Conservation (phyloP, 768 basidiomycete species). For the Cyathus striatus region DNA sequence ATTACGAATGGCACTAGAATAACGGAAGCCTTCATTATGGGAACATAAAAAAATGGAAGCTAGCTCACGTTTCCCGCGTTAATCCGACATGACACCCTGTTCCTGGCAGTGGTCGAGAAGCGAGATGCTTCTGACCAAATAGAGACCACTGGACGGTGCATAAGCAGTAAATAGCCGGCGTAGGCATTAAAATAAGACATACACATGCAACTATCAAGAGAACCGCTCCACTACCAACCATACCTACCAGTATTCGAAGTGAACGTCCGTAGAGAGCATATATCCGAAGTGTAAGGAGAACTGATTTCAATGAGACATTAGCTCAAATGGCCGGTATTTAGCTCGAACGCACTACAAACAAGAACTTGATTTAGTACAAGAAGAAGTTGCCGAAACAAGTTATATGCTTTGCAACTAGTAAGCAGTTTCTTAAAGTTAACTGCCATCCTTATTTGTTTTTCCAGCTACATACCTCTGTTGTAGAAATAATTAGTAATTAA, state of each 20-base stretch:
- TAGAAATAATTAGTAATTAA: constrained; percentile 1
- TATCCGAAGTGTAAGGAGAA: constrained; percentile 40
- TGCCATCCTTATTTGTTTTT: constrained; percentile 3
- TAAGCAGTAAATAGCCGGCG: background rate
- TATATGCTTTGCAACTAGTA: constrained; percentile 34
- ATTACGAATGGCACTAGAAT: constrained; percentile 12
- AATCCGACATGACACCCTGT: constrained; percentile 31
- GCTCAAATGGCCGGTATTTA: background rate
- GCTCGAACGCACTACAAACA: constrained; percentile 33
- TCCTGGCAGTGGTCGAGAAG: constrained; percentile 11
- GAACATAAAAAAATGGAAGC: background rate
- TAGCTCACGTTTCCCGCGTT: constrained; percentile 22
- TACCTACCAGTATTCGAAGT: constrained; percentile 24
- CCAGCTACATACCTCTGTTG: constrained; percentile 8
- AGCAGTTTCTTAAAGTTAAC: constrained; percentile 1
- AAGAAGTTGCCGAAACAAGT: constrained; percentile 33
- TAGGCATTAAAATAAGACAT: constrained; percentile 1
- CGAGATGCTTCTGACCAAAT: constrained; percentile 28
- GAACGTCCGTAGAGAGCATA: constrained; percentile 45
- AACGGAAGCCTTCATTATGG: background rate
- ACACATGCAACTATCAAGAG: constrained; percentile 30
- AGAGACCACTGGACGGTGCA: constrained; percentile 32
- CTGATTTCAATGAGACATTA: constrained; percentile 13
- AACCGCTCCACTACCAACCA: constrained; percentile 24
- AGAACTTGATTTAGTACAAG: constrained; percentile 39